Conservation (phyloP, 1,139 yeast genomes). For the Yamadazyma sp. region DNA sequence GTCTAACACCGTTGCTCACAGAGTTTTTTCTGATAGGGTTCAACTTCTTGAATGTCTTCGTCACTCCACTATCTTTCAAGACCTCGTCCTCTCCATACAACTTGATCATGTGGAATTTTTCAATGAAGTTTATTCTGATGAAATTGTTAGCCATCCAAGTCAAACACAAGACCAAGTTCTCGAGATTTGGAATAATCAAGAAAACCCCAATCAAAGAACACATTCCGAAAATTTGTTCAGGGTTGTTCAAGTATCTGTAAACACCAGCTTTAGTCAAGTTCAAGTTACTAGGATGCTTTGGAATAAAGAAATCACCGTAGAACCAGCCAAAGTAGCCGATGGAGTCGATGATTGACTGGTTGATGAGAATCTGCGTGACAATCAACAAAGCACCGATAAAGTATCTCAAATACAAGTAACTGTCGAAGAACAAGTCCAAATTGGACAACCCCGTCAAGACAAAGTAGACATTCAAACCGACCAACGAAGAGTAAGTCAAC, state of each 20-base stretch:
- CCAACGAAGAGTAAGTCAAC: conserved; percentile 45
- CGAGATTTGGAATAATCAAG: conserved; percentile 58
- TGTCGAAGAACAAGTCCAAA: conserved; percentile 22
- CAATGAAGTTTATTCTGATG: conserved; percentile 69
- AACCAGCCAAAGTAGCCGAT: conserved; percentile 90
- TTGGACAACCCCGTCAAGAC: conserved; percentile 21
- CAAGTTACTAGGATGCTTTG: conserved; percentile 37
- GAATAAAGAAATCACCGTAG: conserved; percentile 82
- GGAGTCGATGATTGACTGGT: conserved; percentile 67
- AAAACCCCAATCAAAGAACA: conserved; percentile 84
- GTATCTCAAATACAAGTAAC: conserved; percentile 56
- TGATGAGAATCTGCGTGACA: conserved; percentile 70
- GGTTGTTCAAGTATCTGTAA: conserved; percentile 80
- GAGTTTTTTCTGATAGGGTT: conserved; percentile 36
- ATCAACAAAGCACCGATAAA: conserved; percentile 58
- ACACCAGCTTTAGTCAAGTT: conserved; percentile 77
- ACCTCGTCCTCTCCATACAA: conserved; percentile 70
- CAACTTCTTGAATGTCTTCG: conserved; percentile 60
- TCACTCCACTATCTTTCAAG: conserved; percentile 61
- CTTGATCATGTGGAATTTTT: conserved; percentile 77
- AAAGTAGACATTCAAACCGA: conserved; percentile 41
- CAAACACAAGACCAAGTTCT: conserved; percentile 56
- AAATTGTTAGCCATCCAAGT: conserved; percentile 73
- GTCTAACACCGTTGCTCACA: conserved; percentile 20
- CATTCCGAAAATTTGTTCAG: conserved; percentile 79